A percentile compares a stretch with the other conserved stretches of the same genome.
These are phyloP conservation scores for Suillus alpinus DNA, from an alignment of 768 basidiomycete genomes.

Conservation along the genomic window DNA sequence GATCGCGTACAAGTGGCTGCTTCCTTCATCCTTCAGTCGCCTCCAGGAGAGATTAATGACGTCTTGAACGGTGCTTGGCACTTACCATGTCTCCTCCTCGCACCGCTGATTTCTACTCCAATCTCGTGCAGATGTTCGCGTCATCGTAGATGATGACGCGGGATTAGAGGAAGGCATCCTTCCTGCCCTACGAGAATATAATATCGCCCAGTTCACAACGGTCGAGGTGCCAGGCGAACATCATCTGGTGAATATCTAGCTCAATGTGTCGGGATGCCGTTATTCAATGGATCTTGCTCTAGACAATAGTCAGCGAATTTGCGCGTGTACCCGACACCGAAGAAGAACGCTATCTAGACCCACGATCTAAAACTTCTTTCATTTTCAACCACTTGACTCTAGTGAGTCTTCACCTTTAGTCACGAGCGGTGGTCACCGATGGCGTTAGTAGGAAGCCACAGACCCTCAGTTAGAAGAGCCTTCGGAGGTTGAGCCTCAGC, in stretches of 20 bases:
- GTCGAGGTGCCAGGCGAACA: slow-evolving; percentile 77
- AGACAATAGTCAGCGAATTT: slow-evolving; percentile 83
- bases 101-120: slow-evolving; percentile 6
- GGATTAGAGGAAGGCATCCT: slow-evolving; percentile 74
- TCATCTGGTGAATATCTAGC: slow-evolving; percentile 60
- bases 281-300: slow-evolving; percentile 5
- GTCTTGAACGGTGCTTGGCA: slow-evolving; percentile 75
- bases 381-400: slow-evolving; percentile 82
- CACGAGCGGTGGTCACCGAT: slow-evolving; percentile 10
- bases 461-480: slow-evolving; percentile 64
- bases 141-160: slow-evolving; percentile 84
- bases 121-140: slow-evolving; percentile 71
- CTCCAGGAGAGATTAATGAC: slow-evolving; percentile 96
- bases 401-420: slow-evolving; percentile 43
- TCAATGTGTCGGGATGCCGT: not conserved
- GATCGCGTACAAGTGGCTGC: slow-evolving; percentile 74
- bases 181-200: slow-evolving; percentile 81
- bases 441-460: slow-evolving; percentile 62
- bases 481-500: slow-evolving; percentile 66
- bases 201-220: slow-evolving; percentile 82
- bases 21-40: slow-evolving; percentile 81
- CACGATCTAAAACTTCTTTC: slow-evolving; percentile 75
- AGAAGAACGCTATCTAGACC: slow-evolving; percentile 79
- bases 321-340: slow-evolving; percentile 48
- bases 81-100: slow-evolving; percentile 5